phyloP scores from a whole-genome alignment of 2,329 filamentous ascomycete genomes.

The Gliomastix tumulicola region DNA sequence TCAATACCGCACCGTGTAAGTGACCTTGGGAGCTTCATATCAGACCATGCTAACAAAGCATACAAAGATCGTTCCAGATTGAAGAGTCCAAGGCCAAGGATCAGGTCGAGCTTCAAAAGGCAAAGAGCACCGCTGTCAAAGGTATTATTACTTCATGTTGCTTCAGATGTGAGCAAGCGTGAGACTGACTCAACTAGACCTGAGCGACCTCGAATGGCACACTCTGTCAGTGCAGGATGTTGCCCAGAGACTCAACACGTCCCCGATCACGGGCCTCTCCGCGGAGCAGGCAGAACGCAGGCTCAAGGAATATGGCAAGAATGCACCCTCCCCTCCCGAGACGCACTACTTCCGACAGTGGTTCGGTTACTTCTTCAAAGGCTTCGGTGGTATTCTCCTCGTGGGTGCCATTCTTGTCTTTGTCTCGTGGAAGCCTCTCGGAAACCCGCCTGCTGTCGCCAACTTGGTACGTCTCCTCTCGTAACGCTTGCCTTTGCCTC shows the following conservation, averaged over 20 bases:
- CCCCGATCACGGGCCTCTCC: slow-evolving; percentile 51
- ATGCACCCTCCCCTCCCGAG: slow-evolving; percentile 59
- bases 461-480: slow-evolving; percentile 49
- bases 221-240: slow-evolving; percentile 50
- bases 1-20: slow-evolving; percentile 47
- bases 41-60: slow-evolving; percentile 3
- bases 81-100: slow-evolving; percentile 44
- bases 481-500: no score
- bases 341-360: slow-evolving; percentile 51
- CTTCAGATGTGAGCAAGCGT: no score
- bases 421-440: slow-evolving; percentile 69
- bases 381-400: slow-evolving; percentile 67
- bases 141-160: no score
- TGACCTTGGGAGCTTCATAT: slow-evolving; percentile 1
- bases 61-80: slow-evolving; percentile 43
- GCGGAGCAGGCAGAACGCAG: slow-evolving; percentile 47
- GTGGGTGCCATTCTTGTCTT: slow-evolving; percentile 66
- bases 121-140: slow-evolving; percentile 35
- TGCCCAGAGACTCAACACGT: slow-evolving; percentile 51
- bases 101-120: slow-evolving; percentile 25
- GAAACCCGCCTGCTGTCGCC: slow-evolving; percentile 59
- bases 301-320: slow-evolving; percentile 55
- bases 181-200: slow-evolving; percentile 29
- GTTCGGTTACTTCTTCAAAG: slow-evolving; percentile 68
- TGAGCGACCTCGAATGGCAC: slow-evolving; percentile 63